Percentiles rank a stretch among this genome's conserved stretches.
These are phyloP conservation scores for Pterocarpus santalinus DNA, from an alignment of 306 rosid genomes.

Conservation along the genomic window DNA sequence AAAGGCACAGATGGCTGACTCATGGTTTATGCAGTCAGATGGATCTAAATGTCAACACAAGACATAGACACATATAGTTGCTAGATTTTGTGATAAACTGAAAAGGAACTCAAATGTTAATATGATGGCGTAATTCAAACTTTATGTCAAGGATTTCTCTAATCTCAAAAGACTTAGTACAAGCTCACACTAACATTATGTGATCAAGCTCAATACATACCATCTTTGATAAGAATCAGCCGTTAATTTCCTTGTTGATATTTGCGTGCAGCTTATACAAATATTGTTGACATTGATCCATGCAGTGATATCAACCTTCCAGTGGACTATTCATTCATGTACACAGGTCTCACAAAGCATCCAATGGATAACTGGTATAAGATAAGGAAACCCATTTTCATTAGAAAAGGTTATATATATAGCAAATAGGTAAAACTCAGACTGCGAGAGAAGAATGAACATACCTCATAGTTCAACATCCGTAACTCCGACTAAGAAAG, in stretches of 20 bases:
- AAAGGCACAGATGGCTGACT: constrained; percentile 2
- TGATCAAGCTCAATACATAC: constrained; percentile 25
- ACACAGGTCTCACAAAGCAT: constrained; percentile 12
- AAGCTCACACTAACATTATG: constrained; percentile 31
- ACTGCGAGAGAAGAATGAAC: constrained; percentile 26
- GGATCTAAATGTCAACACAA: not conserved
- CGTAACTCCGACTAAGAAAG: constrained; percentile 75
- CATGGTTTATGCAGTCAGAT: constrained; percentile 6
- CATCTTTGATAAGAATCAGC: constrained; percentile 7
- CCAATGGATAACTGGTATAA: constrained; percentile 36
- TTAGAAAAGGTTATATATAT: not conserved
- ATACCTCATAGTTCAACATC: constrained; percentile 74
- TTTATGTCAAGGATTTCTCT: constrained; percentile 4
- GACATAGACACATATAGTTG: constrained; percentile 8
- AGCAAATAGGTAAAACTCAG: constrained; percentile 24
- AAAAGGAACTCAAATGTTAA: constrained; percentile 7
- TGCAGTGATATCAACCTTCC: constrained; percentile 37
- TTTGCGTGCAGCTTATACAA: not conserved
- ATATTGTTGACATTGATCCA: constrained; percentile 24
- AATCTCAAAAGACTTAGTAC: not conserved
- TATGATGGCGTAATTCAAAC: constrained; percentile 12
- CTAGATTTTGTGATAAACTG: not conserved
- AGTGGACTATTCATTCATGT: constrained; percentile 25
- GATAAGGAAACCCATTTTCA: constrained; percentile 3
- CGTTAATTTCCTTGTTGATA: constrained; percentile 15